Evolutionary conservation across 306 rosid genomes (phyloP), one percentile per base, ranked within the genome.

Genomic region (Begonia masoniana): DNA sequence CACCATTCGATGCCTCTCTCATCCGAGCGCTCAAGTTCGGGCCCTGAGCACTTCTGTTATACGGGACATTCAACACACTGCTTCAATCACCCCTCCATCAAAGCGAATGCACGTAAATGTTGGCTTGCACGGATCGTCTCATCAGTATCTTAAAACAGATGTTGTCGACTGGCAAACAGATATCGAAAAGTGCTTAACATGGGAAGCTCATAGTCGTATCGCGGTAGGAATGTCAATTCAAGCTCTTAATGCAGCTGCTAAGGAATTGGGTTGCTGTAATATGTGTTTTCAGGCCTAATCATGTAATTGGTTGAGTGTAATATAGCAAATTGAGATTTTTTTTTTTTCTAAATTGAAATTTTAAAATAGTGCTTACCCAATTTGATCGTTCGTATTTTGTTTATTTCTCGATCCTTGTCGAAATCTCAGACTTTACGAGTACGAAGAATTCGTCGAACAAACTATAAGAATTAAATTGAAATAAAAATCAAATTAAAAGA

Each of bases 11-110:
- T 89, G 95, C 74, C 91, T 89, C 48, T 76, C 85, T 61, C 97
- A 89, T 70, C 91, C 91, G 15, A 89, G 97, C 45, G 97, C 97
- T 0, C 97, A 78, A 12, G 91, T 85, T 12, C 94, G 94, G 0
- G 74, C 97, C 4, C 56, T 85, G 71, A 89, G 97, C 67, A 72
- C 59, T 13, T 89, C 95, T 0, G 97, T 89, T 64, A 94, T 89
- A 36, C 95, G 97, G 0, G 95, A 82, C 48, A 81, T 89, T 57
- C 36, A 82, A 73, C 75, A 74, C 51, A 70, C 82, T 2, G 78
- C 84, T 59, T 78, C 84, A 7, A 60, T 76, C 47, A 64, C 76
- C 68, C 68, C 81, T 13, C 72, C 56, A 43, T 59, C 73, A 48
- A 84, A 76, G 59, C 68, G 79, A 1, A 63, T 35, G 41, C 65